Evolutionary conservation across 306 rosid species (phyloP), one percentile per base, ranked within the genome.

Genomic region (Cicer arietinum): DNA sequence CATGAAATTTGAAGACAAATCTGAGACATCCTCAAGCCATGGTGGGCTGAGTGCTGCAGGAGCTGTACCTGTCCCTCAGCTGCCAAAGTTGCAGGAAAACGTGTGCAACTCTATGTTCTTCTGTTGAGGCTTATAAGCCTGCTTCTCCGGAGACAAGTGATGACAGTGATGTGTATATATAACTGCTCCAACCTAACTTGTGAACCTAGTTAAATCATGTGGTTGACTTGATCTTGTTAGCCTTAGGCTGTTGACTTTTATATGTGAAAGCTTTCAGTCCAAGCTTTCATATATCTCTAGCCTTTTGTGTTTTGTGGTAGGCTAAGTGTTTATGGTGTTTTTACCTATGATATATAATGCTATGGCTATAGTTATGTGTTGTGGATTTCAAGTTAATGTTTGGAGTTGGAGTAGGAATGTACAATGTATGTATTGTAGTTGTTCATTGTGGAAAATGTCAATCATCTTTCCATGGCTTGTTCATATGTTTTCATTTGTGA

Each of bases 11-110:
- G 97, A 94, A 22, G 97, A 89, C 1, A 73, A 81, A 47, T 91
- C 97, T 0, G 98, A 94, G 80, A 92, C 98, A 4, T 77, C 91
- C 0, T 91, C 98, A 1, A 91, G 97, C 84, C 95, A 90, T 47
- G 98, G 96, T 13, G 96, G 92, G 14, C 0, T 75, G 53, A 77
- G 83, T 1, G 79, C 87, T 42, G 89, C 89, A 0, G 97, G 96
- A 59, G 88, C 88, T 58, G 91, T 81, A n/a, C 82, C 96, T 4
- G 88, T 93, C 6, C 97, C 97, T 1, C 97, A 90, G 80, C 73
- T 94, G 35, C 97, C 98, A 0, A 74, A 86, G 8, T 51, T 94
- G 82, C 84, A 92, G 85, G 96, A 89, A 0, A 88, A 57, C 6
- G 97, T 90, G 7, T 62, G 76, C 79, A 89, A 79, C 85, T 85